Percentiles rank a stretch among this genome's conserved stretches.
These are phyloP conservation scores for Cenchrus americanus DNA, from an alignment of 176 grass and related monocot species.

Conservation along the genomic window DNA sequence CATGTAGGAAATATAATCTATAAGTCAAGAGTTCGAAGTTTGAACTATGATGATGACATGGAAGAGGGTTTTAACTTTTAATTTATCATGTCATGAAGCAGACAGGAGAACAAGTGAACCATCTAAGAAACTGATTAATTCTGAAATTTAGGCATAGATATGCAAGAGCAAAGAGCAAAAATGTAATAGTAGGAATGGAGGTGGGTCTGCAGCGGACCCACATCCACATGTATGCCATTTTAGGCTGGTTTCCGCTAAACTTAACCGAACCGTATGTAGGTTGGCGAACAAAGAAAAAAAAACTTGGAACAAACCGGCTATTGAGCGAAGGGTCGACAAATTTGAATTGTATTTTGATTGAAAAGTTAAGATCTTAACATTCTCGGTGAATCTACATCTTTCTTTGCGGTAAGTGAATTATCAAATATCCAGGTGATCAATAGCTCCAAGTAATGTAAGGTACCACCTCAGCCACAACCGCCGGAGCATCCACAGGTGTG, in stretches of 20 bases:
- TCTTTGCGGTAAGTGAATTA: background rate
- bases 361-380: background rate
- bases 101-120: background rate
- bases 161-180: slow-evolving; percentile 1
- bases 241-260: too few relatives aligned
- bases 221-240: too few relatives aligned
- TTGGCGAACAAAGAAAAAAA: background rate
- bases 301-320: too few relatives aligned
- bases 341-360: background rate
- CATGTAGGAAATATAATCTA: background rate
- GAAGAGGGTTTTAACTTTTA: background rate
- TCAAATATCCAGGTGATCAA: background rate
- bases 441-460: slow-evolving; percentile 7
- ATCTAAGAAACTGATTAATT: background rate
- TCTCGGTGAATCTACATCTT: slow-evolving; percentile 8
- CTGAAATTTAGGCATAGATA: background rate
- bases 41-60: background rate
- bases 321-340: background rate
- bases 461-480: slow-evolving; percentile 34
- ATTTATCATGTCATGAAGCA: background rate
- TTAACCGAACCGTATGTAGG: background rate
- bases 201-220: too few relatives aligned
- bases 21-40: too few relatives aligned
- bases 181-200: background rate
- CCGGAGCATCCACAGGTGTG: slow-evolving; percentile 49